These are phyloP conservation scores for Acorus gramineus DNA, from an alignment of 106 monocot genomes.

Conservation along the genomic window DNA sequence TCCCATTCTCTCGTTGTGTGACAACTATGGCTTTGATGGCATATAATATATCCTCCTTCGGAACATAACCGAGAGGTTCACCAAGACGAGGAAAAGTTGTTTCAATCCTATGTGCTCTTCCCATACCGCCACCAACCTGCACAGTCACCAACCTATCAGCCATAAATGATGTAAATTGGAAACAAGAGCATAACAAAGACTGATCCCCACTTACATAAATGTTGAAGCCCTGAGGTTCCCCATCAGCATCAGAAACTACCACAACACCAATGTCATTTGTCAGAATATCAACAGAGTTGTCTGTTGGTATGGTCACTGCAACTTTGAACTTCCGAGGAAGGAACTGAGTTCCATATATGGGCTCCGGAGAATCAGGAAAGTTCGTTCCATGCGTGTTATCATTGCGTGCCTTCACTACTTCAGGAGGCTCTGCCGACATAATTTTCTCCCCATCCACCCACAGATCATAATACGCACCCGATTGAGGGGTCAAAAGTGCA, in stretches of 20 bases:
- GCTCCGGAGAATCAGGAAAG: conserved; percentile 84
- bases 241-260: conserved; percentile 77
- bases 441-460: conserved; percentile 98
- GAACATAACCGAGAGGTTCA: conserved; percentile 89
- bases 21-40: conserved; percentile 94
- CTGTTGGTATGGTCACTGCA: conserved; percentile 86
- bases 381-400: conserved; percentile 93
- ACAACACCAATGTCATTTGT: conserved; percentile 93
- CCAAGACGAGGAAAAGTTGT: conserved; percentile 75
- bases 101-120: conserved; percentile 78
- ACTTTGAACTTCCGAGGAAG: conserved; percentile 93
- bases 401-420: conserved; percentile 77
- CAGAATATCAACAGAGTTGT: conserved; percentile 91
- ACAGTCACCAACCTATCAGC: conserved; percentile 6
- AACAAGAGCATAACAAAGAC: background rate
- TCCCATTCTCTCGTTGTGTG: conserved; percentile 86
- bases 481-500: conserved; percentile 83
- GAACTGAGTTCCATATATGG: conserved; percentile 91
- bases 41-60: conserved; percentile 94
- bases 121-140: conserved; percentile 99
- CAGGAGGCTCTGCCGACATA: conserved; percentile 91
- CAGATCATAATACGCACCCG: conserved; percentile 91
- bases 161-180: background rate
- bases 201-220: conserved; percentile 51
- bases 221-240: conserved; percentile 93